These are phyloP conservation scores for Penicillium cinerascens DNA, from an alignment of 495 filamentous ascomycete species.

Conservation along the genomic window DNA sequence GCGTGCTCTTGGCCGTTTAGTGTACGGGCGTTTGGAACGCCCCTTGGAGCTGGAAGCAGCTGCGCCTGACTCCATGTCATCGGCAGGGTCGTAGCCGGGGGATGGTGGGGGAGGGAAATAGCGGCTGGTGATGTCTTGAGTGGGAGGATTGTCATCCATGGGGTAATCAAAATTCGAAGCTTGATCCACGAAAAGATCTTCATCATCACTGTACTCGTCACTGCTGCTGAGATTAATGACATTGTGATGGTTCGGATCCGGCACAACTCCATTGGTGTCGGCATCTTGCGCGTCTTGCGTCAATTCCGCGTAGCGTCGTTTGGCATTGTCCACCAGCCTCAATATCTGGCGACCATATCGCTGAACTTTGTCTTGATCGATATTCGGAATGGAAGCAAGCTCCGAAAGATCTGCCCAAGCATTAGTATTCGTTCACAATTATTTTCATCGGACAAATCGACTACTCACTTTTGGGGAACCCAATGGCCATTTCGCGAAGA, in stretches of 20 bases:
- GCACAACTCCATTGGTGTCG: slow-evolving; percentile 45
- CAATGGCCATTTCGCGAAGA: slow-evolving; percentile 79
- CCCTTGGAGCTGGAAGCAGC: slow-evolving; percentile 21
- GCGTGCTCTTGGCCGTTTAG: slow-evolving; percentile 24
- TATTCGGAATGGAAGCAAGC: slow-evolving; percentile 64
- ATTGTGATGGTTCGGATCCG: slow-evolving; percentile 56
- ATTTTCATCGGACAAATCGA: not conserved
- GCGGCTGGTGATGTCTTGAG: slow-evolving; percentile 32
- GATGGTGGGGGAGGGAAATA: slow-evolving; percentile 44
- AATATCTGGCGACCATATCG: slow-evolving; percentile 67
- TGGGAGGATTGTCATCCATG: slow-evolving; percentile 1
- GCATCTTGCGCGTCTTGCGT: slow-evolving; percentile 44
- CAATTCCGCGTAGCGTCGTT: slow-evolving; percentile 57
- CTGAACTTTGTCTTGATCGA: slow-evolving; percentile 66
- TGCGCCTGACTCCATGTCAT: slow-evolving; percentile 21
- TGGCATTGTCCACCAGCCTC: slow-evolving; percentile 55
- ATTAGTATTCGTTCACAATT: slow-evolving; percentile 4
- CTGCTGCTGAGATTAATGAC: slow-evolving; percentile 66
- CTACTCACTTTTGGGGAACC: slow-evolving; percentile 57
- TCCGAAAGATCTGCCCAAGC: slow-evolving; percentile 33
- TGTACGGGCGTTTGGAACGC: slow-evolving; percentile 25
- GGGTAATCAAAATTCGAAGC: slow-evolving; percentile 34
- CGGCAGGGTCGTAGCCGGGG: slow-evolving; percentile 19
- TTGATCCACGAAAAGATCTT: slow-evolving; percentile 40
- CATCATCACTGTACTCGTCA: slow-evolving; percentile 55